Evolutionary conservation across 768 basidiomycete genomes (phyloP), one percentile per base, ranked within the genome.

Genomic region (Mycena polygramma): DNA sequence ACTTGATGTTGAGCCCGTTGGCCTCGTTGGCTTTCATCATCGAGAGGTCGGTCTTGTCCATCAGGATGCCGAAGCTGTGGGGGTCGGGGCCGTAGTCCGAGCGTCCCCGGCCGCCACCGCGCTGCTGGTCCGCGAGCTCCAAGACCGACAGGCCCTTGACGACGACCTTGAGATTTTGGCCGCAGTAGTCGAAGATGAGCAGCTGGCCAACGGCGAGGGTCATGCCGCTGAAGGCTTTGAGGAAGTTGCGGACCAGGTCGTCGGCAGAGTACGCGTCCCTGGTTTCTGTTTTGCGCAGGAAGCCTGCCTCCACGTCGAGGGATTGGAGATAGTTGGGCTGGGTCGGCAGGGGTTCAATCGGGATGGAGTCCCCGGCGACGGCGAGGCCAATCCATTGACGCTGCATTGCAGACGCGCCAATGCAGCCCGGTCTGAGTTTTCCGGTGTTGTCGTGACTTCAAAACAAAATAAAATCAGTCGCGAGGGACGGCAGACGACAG

Each of bases 351-450:
- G 87, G 80, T 64, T 93, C 90, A 46, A 97, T 85, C 19, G 91
- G 87, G 61, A 94, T 92, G 17, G 84, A 77, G 77, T 98, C 96
- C 0, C 95, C 95, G 3, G 84, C 80, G 48, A 92, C 80, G 19
- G 95, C 95, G 9, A 98, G 85, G 7, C 91, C 92, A 51, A 96
- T 92, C 96, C 96, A 99, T 82, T 94, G 91, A 13, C 98, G 89
- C 68, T 96, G 94, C 68, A 90, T 81, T 26, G 89, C 86, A 36
- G 93, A 92, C 8, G 91, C 90, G n/a, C 92, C 96, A 36, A 99
- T 86, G 2, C 83, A 81, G 4, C 94, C 92, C 0, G 90, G 89
- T 7, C 81, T 81, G 6, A 99, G 78, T 69, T 88, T 91, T 7
- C 88, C 89, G 1, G 94, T 93, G 69, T 91, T 89, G 74, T 97